phyloP scores from a whole-genome alignment of 768 basidiomycete genomes.

The Kwoniella heveanensis region DNA sequence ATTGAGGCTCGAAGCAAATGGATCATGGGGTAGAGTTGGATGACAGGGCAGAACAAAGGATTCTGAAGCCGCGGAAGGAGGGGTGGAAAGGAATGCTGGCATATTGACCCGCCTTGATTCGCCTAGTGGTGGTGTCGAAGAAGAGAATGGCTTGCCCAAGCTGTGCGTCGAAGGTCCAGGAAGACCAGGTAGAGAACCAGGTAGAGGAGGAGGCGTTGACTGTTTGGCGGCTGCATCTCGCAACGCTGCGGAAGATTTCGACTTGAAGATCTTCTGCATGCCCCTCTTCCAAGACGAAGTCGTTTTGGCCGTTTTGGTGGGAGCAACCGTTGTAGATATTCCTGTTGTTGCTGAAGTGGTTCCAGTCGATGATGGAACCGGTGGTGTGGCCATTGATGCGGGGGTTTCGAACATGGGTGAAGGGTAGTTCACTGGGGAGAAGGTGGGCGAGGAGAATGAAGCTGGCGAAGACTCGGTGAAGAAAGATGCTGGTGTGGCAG shows the following conservation, averaged over 20 bases:
- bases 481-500: conserved; percentile 42
- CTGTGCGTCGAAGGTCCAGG: conserved; percentile 15
- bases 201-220: conserved; percentile 26
- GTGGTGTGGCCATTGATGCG: conserved; percentile 3
- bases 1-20: conserved; percentile 44
- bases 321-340: background rate
- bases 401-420: conserved; percentile 20
- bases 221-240: conserved; percentile 29
- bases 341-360: background rate
- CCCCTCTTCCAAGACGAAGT: conserved; percentile 44
- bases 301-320: conserved; percentile 19
- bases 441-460: conserved; percentile 17
- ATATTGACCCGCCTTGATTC: conserved; percentile 20
- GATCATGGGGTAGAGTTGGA: conserved; percentile 32
- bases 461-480: conserved; percentile 29
- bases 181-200: conserved; percentile 3
- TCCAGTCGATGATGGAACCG: background rate
- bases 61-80: conserved; percentile 11
- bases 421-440: conserved; percentile 26
- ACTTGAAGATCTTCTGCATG: conserved; percentile 44
- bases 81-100: conserved; percentile 18
- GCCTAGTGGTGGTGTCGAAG: conserved; percentile 42
- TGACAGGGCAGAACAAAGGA: conserved; percentile 22
- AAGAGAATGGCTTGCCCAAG: conserved; percentile 47
- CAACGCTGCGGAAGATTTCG: conserved; percentile 45